These are phyloP conservation scores for Talaromyces borbonicus DNA, from an alignment of 495 filamentous ascomycete species.

Conservation along the genomic window DNA sequence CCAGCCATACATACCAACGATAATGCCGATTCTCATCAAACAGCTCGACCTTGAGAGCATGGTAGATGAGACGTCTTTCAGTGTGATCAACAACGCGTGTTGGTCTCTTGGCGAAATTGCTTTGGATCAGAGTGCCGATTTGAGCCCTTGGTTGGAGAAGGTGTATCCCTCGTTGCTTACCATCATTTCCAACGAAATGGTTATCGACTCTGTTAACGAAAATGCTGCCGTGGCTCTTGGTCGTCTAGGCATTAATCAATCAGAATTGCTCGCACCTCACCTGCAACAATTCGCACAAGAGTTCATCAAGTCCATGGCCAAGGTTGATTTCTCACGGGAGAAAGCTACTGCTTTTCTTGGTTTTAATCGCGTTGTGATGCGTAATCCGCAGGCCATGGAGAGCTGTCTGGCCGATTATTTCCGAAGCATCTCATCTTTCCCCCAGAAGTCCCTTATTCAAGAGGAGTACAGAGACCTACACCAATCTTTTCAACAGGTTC, in stretches of 20 bases:
- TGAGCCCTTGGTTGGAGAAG: slow-evolving; percentile 68
- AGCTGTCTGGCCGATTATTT: slow-evolving; percentile 74
- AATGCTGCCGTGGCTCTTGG: slow-evolving; percentile 93
- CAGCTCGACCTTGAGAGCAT: slow-evolving; percentile 78
- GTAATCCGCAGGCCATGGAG: slow-evolving; percentile 90
- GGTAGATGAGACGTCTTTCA: slow-evolving; percentile 67
- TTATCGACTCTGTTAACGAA: slow-evolving; percentile 86
- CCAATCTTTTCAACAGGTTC: slow-evolving; percentile 44
- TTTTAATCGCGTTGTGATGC: slow-evolving; percentile 72
- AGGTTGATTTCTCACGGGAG: slow-evolving; percentile 83
- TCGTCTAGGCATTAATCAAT: slow-evolving; percentile 74
- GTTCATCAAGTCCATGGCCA: slow-evolving; percentile 73
- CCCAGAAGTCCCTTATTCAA: slow-evolving; percentile 43
- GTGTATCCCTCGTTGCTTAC: slow-evolving; percentile 63
- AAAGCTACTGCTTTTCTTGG: slow-evolving; percentile 90
- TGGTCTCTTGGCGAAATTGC: slow-evolving; percentile 96
- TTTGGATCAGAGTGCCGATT: slow-evolving; percentile 69
- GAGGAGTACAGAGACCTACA: slow-evolving; percentile 43
- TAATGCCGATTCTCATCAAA: slow-evolving; percentile 71
- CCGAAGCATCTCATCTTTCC: slow-evolving; percentile 67
- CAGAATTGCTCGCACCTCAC: slow-evolving; percentile 66
- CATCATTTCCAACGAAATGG: slow-evolving; percentile 72
- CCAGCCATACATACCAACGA: slow-evolving; percentile 55
- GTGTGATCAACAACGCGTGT: slow-evolving; percentile 95
- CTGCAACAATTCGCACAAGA: slow-evolving; percentile 70